These are phyloP conservation scores for Cladosporium oxysporum DNA, from an alignment of 2,329 filamentous ascomycete genomes.

Conservation along the genomic window DNA sequence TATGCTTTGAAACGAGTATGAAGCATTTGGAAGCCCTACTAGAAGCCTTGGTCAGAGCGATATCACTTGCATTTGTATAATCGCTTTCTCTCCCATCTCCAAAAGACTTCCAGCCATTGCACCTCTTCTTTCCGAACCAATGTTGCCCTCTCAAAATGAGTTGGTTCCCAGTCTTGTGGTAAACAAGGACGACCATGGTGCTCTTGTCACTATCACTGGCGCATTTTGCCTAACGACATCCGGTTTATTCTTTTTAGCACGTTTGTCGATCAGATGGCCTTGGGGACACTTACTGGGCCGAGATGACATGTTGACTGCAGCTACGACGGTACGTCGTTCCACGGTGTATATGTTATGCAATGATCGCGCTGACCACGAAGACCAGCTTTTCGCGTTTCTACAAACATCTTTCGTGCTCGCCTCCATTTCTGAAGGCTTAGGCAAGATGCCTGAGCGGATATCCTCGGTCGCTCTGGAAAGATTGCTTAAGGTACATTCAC, in stretches of 20 bases:
- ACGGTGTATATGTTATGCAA: too few species aligned
- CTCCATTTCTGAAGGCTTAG: too few species aligned
- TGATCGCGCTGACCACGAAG: too few species aligned
- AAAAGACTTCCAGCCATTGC: neutral
- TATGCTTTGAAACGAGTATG: too few species aligned
- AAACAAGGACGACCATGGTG: constrained; percentile 4
- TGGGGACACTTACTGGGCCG: neutral
- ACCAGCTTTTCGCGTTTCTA: too few species aligned
- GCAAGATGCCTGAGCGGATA: too few species aligned
- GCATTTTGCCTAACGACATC: neutral
- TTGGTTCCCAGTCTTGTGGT: constrained; percentile 2
- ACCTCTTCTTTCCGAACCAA: neutral
- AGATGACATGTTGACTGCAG: constrained; percentile 1
- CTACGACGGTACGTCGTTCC: too few species aligned
- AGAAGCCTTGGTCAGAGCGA: neutral
- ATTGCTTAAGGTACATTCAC: too few species aligned
- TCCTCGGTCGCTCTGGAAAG: too few species aligned
- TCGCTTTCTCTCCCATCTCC: neutral
- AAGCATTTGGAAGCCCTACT: too few species aligned
- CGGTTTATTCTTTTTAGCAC: neutral
- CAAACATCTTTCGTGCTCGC: too few species aligned
- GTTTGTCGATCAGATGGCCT: neutral
- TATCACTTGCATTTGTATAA: neutral
- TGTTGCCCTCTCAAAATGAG: neutral
- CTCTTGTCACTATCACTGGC: neutral